Conservation (phyloP, 2,329 filamentous ascomycete genomes). For the Phaeosphaeriaceae sp. region DNA sequence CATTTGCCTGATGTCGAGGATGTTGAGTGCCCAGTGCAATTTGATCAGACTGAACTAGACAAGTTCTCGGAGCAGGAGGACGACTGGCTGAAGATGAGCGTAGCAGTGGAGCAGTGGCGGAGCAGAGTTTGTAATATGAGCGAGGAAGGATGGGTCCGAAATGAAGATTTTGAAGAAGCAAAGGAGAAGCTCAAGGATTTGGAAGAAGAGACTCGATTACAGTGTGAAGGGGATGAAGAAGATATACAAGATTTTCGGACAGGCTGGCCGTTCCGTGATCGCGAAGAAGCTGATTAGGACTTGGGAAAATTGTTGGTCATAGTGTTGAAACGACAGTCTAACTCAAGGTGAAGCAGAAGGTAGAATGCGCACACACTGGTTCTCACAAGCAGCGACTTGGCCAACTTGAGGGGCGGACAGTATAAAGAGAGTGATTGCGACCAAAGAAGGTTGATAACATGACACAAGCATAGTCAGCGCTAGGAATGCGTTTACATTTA, state of each 20-base stretch:
- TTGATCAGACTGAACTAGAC: slow-evolving; percentile 17
- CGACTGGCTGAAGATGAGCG: slow-evolving; percentile 14
- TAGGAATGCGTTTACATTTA: too few relatives aligned
- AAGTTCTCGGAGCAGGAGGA: slow-evolving; percentile 13
- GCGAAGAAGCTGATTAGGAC: slow-evolving; percentile 12
- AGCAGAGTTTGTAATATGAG: slow-evolving; percentile 18
- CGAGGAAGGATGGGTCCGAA: slow-evolving; percentile 21
- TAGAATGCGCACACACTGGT: too few relatives aligned
- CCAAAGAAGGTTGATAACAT: too few relatives aligned
- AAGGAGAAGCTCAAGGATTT: slow-evolving; percentile 15
- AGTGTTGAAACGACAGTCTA: too few relatives aligned
- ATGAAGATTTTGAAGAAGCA: slow-evolving; percentile 21
- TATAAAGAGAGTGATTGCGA: too few relatives aligned
- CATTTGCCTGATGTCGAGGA: too few relatives aligned
- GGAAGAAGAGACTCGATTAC: slow-evolving; percentile 16
- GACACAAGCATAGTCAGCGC: too few relatives aligned
- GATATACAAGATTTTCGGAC: slow-evolving; percentile 10
- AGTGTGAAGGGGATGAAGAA: slow-evolving; percentile 20
- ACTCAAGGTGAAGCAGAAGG: too few relatives aligned
- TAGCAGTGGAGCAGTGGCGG: slow-evolving; percentile 14
- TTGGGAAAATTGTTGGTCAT: too few relatives aligned
- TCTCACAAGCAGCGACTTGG: too few relatives aligned
- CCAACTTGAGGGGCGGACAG: too few relatives aligned
- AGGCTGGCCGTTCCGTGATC: slow-evolving; percentile 19
- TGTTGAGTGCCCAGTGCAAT: too few relatives aligned